A percentile compares a stretch with the other conserved stretches of the same genome.
Evolutionary conservation across 768 basidiomycete genomes (phyloP).

Genomic region (Tricholoma terreum): DNA sequence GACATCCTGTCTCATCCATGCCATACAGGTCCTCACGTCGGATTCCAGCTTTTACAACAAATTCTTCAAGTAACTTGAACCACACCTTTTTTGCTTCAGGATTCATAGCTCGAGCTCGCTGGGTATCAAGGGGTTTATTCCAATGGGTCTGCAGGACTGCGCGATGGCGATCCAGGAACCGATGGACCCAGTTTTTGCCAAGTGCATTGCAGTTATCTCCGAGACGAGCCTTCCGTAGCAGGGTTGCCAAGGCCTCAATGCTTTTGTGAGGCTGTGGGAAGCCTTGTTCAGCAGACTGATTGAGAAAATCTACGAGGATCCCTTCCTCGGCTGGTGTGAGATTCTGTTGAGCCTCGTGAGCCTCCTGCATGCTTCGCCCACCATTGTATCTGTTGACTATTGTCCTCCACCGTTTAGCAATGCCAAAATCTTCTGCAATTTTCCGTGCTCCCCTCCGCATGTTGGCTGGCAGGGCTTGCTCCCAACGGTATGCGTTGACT

Average conservation of each 20-base stretch:
- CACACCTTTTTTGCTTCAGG: no score
- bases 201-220: slow-evolving; percentile 16
- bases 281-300: slow-evolving; percentile 25
- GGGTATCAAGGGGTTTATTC: slow-evolving; percentile 28
- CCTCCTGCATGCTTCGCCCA: background rate
- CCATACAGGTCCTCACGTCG: slow-evolving; percentile 27
- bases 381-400: slow-evolving; percentile 11
- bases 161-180: slow-evolving; percentile 25
- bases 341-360: slow-evolving; percentile 25
- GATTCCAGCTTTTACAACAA: no score
- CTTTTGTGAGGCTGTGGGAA: slow-evolving; percentile 17
- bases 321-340: slow-evolving; percentile 25
- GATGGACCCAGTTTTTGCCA: slow-evolving; percentile 23
- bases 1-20: slow-evolving; percentile 38
- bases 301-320: slow-evolving; percentile 27
- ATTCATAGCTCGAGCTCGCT: slow-evolving; percentile 29
- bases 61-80: no score
- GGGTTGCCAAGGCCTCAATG: slow-evolving; percentile 24
- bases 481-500: background rate
- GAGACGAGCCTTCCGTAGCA: slow-evolving; percentile 16
- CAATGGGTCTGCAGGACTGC: slow-evolving; percentile 31
- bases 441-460: background rate
- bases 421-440: slow-evolving; percentile 16
- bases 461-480: no score
- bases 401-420: slow-evolving; percentile 16